Evolutionary conservation across 768 basidiomycete species (phyloP), one percentile per base, ranked within the genome.

Genomic region (Tulasnella calospora): DNA sequence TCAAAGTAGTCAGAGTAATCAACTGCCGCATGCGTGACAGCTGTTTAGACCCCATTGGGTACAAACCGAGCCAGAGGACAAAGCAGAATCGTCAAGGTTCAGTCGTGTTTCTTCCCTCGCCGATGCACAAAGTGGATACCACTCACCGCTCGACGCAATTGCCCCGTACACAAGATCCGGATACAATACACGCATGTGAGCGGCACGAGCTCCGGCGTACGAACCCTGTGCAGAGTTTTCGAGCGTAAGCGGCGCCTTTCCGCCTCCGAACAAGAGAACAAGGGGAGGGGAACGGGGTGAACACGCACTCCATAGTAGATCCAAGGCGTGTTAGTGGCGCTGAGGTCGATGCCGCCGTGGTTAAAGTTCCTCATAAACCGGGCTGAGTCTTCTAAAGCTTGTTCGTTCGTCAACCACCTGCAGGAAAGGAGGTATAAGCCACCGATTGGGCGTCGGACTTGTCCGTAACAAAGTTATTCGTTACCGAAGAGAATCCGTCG

Each of bases 201-300:
- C 96, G 0, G 95, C 92, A 17, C 96, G 91, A 10, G 96, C 96
- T 79, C 96, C 96, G 13, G 95, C 95, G 81, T 97, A 97, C 0
- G 94, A 95, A 10, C 93, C 92, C 92, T 92, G 81, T 6, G 33
- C 19, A 79, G 30, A 40, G 74, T 33, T 75, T 69, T 13, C 27
- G 74, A 41, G 71, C 13, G n/a, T 73, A 30, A 76, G 46, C 38
- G 51, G 30, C 71, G 4, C 12, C 17, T 19, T 17, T 78, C 30
- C 2, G 61, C 61, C 61, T 67, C 61, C 41, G 70, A 47, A 55
- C 74, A 75, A 35, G 19, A 5, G 70, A 73, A 79, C 40, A 77
- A 35, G 10, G 12, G 70, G 74, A 79, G 41, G 38, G 46, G 30
- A 71, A 17, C 17, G 69, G 30, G 67, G 44, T 46, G 19, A 35